Percentiles rank a stretch among this genome's conserved stretches.
phyloP scores from a whole-genome alignment of 2,329 filamentous ascomycete species.

The Coniochaeta sp. region DNA sequence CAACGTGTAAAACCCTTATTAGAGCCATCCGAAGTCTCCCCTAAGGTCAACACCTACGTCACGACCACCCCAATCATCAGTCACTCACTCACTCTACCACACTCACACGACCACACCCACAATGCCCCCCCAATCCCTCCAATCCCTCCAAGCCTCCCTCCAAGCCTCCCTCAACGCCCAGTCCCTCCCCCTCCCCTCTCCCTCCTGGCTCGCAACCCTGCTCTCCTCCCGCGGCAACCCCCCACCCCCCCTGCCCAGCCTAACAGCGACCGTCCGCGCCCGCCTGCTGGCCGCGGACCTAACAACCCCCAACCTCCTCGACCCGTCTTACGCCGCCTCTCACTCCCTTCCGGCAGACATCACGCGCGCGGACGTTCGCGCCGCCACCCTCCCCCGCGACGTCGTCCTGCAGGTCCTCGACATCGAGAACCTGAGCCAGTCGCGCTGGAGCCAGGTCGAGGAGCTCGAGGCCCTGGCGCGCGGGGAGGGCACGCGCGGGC shows the following conservation, averaged over 20 bases:
- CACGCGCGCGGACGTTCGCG: constrained; percentile 35
- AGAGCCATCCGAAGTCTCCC: too few relatives aligned
- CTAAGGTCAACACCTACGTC: too few relatives aligned
- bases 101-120: background rate
- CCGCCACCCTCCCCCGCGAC: constrained; percentile 50
- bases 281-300: constrained; percentile 76
- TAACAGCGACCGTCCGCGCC: constrained; percentile 73
- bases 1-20: too few relatives aligned
- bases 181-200: constrained; percentile 44
- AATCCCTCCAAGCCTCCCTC: constrained; percentile 39
- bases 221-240: constrained; percentile 42
- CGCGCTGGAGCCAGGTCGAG: constrained; percentile 83
- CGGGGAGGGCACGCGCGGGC: constrained; percentile 66
- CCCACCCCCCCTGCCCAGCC: constrained; percentile 57
- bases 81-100: background rate
- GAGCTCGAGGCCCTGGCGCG: constrained; percentile 66
- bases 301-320: constrained; percentile 47
- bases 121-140: constrained; percentile 22
- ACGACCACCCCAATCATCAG: background rate
- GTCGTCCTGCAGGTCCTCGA: constrained; percentile 78
- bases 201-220: constrained; percentile 58
- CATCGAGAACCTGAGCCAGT: constrained; percentile 73
- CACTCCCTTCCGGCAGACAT: constrained; percentile 44
- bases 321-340: constrained; percentile 26
- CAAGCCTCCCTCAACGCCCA: constrained; percentile 41